A percentile compares a stretch with the other conserved stretches of the same genome.
Conservation (phyloP, 2,329 filamentous ascomycete genomes). For the Apiospora saccharicola region DNA sequence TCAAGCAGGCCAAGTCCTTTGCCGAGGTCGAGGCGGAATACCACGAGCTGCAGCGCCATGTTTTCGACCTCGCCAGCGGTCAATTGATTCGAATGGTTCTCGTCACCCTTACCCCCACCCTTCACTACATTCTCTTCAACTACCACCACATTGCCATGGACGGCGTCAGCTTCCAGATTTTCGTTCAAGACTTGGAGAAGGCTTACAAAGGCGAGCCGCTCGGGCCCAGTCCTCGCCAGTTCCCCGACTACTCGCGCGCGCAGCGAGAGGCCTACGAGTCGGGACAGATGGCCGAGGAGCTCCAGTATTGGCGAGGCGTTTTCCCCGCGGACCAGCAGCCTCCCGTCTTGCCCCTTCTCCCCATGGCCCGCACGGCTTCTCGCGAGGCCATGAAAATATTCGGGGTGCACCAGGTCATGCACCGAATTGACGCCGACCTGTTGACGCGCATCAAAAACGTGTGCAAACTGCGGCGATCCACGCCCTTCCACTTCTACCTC, state of each 20-base stretch:
- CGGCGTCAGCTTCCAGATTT: conserved; percentile 47
- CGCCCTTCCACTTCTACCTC: conserved; percentile 55
- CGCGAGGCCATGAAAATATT: not conserved
- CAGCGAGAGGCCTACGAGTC: not conserved
- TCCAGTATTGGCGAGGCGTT: not conserved
- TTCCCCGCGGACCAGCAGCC: not conserved
- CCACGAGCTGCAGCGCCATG: too few species aligned
- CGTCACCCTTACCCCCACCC: conserved; percentile 40
- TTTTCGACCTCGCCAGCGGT: conserved; percentile 48
- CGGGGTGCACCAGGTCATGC: not conserved
- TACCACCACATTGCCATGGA: conserved; percentile 60
- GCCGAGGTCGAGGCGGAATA: too few species aligned
- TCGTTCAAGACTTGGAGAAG: not conserved
- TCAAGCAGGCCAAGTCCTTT: too few species aligned
- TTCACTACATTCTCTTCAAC: conserved; percentile 50
- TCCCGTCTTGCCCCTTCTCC: not conserved
- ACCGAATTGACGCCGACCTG: conserved; percentile 6
- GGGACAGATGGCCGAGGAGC: not conserved
- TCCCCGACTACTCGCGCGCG: not conserved
- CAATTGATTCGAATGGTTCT: conserved; percentile 45
- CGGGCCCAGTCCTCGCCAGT: not conserved
- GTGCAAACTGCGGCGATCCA: conserved; percentile 30
- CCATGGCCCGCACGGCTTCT: not conserved
- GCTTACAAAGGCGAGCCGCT: not conserved
- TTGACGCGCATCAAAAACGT: conserved; percentile 21